Base-by-base conservation (phyloP, 1,284 basidiomycete species). In the Psilocybe mexicana region DNA sequence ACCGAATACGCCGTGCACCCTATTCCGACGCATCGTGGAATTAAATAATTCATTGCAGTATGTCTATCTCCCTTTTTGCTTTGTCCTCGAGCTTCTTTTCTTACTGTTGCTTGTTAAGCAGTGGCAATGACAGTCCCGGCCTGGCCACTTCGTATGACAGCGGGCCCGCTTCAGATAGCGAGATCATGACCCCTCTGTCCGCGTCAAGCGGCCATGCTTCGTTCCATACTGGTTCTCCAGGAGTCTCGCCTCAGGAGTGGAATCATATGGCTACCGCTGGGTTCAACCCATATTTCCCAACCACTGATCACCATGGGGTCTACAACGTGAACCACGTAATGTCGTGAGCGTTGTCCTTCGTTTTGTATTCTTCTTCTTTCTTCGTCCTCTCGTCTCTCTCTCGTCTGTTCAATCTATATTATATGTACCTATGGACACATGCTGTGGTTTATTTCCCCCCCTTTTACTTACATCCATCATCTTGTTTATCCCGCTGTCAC, bases 221-320 rank as follows among this genome's bases (percentile, higher is more conserved):
- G 58, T 78, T 81, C 70, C 71, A 81, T 62, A 69, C 70, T 7
- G 73, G 75, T 28, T 76, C 76, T 54, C 72, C 73, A 33, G 73
- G 72, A 52, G 73, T 78, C 61, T 78, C 82, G 47, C 80, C 82
- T 30, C 81, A 83, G 59, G 84, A 87, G 70, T 88, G 86, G 86
- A 80, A 78, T 55, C 75, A 79, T 57, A 76, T 86, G 63, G 73
- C 80, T 25, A 74, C 79, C 40, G 70, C 79, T 26, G 80, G 79
- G 42, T 90, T 87, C 72, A 87, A 86, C 60, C 78, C 86, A 11
- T 90, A 90, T 70, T 90, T 90, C 67, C 82, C 87, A 50, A 74
- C 85, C 63, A 71, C 79, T 57, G 83, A 77, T 59, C 79, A 82
- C 57, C 77, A 80, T 61, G 68, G 67, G 63, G 77, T 85, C 55